Percentiles rank a stretch among this genome's conserved stretches.
Evolutionary conservation across 768 basidiomycete genomes (phyloP).

Genomic region (Clathrus columnatus): DNA sequence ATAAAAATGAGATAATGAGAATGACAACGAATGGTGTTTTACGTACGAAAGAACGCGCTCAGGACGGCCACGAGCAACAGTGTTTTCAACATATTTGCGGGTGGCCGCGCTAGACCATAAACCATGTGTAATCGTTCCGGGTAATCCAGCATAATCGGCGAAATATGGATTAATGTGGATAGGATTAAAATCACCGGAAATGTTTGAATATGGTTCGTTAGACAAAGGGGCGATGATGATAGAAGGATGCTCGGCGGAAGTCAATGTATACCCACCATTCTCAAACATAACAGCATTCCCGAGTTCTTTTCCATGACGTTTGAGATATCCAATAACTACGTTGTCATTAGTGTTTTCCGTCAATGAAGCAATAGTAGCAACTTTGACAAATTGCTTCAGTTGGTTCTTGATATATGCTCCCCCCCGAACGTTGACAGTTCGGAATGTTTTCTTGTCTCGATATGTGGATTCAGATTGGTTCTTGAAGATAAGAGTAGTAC

Average conservation of each 20-base stretch:
- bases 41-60: conserved; percentile 83
- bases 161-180: conserved; percentile 99
- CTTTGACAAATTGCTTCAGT: conserved; percentile 80
- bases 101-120: conserved; percentile 96
- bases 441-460: conserved; percentile 83
- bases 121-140: conserved; percentile 96
- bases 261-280: conserved; percentile 81
- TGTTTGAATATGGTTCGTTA: conserved; percentile 91
- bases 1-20: conserved; percentile 10
- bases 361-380: conserved; percentile 79
- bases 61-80: conserved; percentile 88
- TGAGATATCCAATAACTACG: conserved; percentile 85
- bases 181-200: conserved; percentile 98
- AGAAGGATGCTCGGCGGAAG: conserved; percentile 48
- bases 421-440: conserved; percentile 72
- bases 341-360: conserved; percentile 87
- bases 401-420: conserved; percentile 84
- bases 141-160: conserved; percentile 84
- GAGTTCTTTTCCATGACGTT: conserved; percentile 79
- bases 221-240: conserved; percentile 77
- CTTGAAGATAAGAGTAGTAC: conserved; percentile 84
- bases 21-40: conserved; percentile 4
- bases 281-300: conserved; percentile 71
- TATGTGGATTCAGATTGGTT: conserved; percentile 79
- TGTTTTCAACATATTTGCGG: conserved; percentile 83